Base-by-base conservation (phyloP, 495 filamentous ascomycete species). In the Letharia lupina region DNA sequence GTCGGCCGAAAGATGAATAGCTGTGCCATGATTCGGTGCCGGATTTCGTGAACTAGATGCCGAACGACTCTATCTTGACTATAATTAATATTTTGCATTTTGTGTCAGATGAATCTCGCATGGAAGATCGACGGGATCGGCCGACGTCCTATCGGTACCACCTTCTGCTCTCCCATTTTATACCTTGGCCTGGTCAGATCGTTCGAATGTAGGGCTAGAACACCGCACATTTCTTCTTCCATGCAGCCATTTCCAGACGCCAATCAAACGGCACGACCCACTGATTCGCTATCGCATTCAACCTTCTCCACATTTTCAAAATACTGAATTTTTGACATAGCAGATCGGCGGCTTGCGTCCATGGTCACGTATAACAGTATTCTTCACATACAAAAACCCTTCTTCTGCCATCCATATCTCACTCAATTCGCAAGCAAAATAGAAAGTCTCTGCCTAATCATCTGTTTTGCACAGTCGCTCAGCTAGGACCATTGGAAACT, bases 321-420 rank as follows among this genome's bases (percentile, higher is more conserved):
- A 28, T 28, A 28, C 0, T 28, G 23, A 28, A 8, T 57, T 37
- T 45, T 23, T 44, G 40, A 47, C 3, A 12, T 42, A 61, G 64
- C 64, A 65, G 18, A 45, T 65, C 64, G 64, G 64, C 64, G 64
- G n/a, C 37, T 52, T 65, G 64, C 64, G 64, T 48, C 44, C 10
- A 61, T 48, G 13, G 35, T 41, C 12, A 35, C 23, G 23, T 39
- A 45, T 28, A 28, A 28, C 23, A 28, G 23, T 28, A 28, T 28
- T 28, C 0, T 28, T 28, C 23, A 28, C 23, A 28, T 42, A 59
- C n/a, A 58, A 61, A 44, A 61, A 61, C 1, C 4, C 1, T 0
- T 13, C 42, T 42, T 28, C 7, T 15, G n/a, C 37, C 28, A 41
- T 52, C 48, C 42, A 3, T 44, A 8, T 5, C 15, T 44, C 13